phyloP scores from a whole-genome alignment of 768 basidiomycete genomes.

The Lentinus tigrinus region DNA sequence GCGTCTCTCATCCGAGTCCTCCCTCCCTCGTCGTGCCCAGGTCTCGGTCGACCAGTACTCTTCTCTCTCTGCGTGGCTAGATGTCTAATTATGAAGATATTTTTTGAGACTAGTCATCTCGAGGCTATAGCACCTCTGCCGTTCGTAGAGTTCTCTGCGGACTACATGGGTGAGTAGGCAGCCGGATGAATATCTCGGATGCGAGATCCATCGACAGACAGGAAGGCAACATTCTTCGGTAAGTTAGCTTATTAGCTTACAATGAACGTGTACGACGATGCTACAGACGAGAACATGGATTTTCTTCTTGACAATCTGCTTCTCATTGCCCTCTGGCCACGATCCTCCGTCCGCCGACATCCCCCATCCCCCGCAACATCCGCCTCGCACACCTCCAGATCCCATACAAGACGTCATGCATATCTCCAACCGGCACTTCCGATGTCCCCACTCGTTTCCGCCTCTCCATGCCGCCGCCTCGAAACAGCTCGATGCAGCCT shows the following conservation, averaged over 20 bases:
- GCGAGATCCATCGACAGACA: constrained; percentile 43
- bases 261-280: no score
- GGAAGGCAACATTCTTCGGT: constrained; percentile 78
- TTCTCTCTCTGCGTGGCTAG: no score
- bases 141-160: constrained; percentile 58
- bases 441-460: constrained; percentile 26
- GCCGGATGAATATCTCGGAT: constrained; percentile 61
- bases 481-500: constrained; percentile 48
- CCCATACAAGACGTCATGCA: constrained; percentile 80
- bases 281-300: constrained; percentile 35
- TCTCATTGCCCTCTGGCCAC: constrained; percentile 28
- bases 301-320: constrained; percentile 28
- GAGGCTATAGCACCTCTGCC: constrained; percentile 64
- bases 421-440: constrained; percentile 30
- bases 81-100: constrained; percentile 58
- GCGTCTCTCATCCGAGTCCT: no score
- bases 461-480: constrained; percentile 47
- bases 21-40: not conserved
- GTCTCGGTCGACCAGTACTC: no score
- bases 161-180: constrained; percentile 25
- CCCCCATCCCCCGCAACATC: constrained; percentile 31
- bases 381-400: constrained; percentile 73
- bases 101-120: constrained; percentile 55
- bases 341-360: not conserved
- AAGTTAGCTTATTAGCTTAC: constrained; percentile 28